phyloP scores from a whole-genome alignment of 192 early-diverging fungal genomes.

The Gonapodya prolifera region DNA sequence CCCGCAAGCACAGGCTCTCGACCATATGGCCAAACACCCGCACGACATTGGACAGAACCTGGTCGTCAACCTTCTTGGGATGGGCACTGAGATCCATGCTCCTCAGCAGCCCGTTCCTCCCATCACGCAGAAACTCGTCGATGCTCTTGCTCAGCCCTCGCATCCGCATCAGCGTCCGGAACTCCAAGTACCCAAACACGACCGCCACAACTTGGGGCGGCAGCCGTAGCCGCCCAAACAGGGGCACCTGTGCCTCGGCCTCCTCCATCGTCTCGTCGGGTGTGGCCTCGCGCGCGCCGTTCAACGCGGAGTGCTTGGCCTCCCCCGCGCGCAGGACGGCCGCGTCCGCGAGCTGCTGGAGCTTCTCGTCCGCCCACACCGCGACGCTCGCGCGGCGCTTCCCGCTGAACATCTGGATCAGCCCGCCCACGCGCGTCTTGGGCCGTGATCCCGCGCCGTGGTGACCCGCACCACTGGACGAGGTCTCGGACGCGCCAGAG shows the following conservation, averaged over 20 bases:
- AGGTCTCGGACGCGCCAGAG: no score
- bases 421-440: no score
- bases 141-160: conserved; percentile 31
- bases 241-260: neutral
- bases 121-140: conserved; percentile 24
- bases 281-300: conserved; percentile 12
- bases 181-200: conserved; percentile 33
- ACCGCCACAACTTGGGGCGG: conserved; percentile 18
- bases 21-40: conserved; percentile 30
- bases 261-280: no score
- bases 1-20: conserved; percentile 34
- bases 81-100: conserved; percentile 39
- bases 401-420: no score
- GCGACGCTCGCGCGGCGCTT: conserved; percentile 61
- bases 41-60: conserved; percentile 16
- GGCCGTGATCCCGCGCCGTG: no score
- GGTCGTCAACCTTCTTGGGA: conserved; percentile 49
- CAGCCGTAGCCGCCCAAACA: conserved; percentile 12
- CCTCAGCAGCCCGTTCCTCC: conserved; percentile 21
- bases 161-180: conserved; percentile 23
- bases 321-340: conserved; percentile 11
- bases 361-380: conserved; percentile 60
- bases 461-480: no score
- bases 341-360: conserved; percentile 50
- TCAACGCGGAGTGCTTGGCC: conserved; percentile 1